Base-by-base conservation (phyloP, 768 basidiomycete genomes). In the Russula sp. region DNA sequence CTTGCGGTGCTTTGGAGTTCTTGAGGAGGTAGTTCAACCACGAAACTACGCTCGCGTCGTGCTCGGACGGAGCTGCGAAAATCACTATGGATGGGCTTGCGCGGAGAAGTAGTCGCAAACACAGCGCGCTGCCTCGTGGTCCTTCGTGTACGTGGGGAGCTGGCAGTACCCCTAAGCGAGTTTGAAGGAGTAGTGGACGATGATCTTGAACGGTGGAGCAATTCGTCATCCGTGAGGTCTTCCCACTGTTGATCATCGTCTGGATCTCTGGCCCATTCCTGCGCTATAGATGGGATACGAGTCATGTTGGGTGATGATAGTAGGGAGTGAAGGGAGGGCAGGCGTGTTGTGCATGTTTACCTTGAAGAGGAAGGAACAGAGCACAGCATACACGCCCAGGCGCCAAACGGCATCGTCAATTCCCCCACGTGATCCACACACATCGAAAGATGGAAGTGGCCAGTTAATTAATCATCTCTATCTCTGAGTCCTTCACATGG, bases 221-320 rank as follows among this genome's bases (percentile, higher is more conserved):
- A n/a, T 11, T 63, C 41, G 25, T 49, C 46, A 10, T 49, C 57
- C 10, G 57, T 34, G 18, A 63, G 9, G 34, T 63, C 62, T 18
- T 63, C 62, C 62, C 62, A 63, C 6, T 25, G 29, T 14, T 49
- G 20, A 9, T 55, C 62, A 48, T 58, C 53, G 25, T 61, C 60
- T 5, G 38, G 34, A 13, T 32, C 43, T 42, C 35, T 42, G 47
- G 45, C 7, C 5, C 0, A 13, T 48, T 43, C 41, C 32, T 41
- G 32, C 43, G 16, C 46, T 35, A 14, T 13, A 29, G 8, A 45
- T 45, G 39, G 46, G 2, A 53, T 49, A 25, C 25, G 51, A 18
- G 52, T 49, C 62, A 63, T 63, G 42, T 52, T 16, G 56, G 36
- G 29, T 10, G 29, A n/a, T 57, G 38, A 55, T 32, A 20, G 52